Conservation (phyloP, 2,329 filamentous ascomycete genomes). For the Pseudofabraea citricarpa region DNA sequence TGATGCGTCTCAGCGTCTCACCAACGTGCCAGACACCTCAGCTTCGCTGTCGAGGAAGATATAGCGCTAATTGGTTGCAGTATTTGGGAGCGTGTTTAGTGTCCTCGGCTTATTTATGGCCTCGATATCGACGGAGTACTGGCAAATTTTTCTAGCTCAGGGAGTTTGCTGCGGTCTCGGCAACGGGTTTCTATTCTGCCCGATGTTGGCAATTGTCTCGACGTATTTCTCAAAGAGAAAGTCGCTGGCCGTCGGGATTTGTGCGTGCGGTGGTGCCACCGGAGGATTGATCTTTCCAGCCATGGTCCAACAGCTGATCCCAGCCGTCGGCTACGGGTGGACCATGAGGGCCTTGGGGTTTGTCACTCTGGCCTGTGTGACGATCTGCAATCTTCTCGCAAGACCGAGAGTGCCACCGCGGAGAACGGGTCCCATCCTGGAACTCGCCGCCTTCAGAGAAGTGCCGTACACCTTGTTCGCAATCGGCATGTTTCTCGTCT, state of each 20-base stretch:
- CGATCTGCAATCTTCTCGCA: slow-evolving; percentile 29
- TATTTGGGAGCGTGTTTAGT: slow-evolving; percentile 5
- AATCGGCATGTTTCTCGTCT: slow-evolving; percentile 27
- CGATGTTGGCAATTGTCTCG: slow-evolving; percentile 29
- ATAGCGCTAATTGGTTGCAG: slow-evolving; percentile 1
- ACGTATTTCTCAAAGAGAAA: slow-evolving; percentile 33
- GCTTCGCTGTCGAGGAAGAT: slow-evolving; percentile 1
- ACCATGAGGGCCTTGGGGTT: slow-evolving; percentile 39
- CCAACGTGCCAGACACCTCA: background rate
- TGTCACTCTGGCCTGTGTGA: slow-evolving; percentile 30
- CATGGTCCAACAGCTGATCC: slow-evolving; percentile 33
- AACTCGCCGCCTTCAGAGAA: slow-evolving; percentile 37
- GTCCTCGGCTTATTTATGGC: slow-evolving; percentile 32
- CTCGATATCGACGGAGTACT: slow-evolving; percentile 30
- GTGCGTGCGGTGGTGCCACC: slow-evolving; percentile 28
- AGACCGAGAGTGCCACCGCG: slow-evolving; percentile 32
- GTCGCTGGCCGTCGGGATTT: slow-evolving; percentile 28
- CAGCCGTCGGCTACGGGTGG: slow-evolving; percentile 35
- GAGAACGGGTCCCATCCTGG: slow-evolving; percentile 34
- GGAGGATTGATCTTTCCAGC: slow-evolving; percentile 37
- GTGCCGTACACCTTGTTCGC: slow-evolving; percentile 36
- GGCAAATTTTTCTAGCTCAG: slow-evolving; percentile 36
- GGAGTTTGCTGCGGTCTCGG: slow-evolving; percentile 34
- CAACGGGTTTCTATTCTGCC: slow-evolving; percentile 32
- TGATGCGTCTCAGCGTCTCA: background rate